Percentiles rank a stretch among this genome's conserved stretches.
These are phyloP conservation scores for Babesia ovis DNA, from an alignment of 169 alveolate genomes.

Conservation along the genomic window DNA sequence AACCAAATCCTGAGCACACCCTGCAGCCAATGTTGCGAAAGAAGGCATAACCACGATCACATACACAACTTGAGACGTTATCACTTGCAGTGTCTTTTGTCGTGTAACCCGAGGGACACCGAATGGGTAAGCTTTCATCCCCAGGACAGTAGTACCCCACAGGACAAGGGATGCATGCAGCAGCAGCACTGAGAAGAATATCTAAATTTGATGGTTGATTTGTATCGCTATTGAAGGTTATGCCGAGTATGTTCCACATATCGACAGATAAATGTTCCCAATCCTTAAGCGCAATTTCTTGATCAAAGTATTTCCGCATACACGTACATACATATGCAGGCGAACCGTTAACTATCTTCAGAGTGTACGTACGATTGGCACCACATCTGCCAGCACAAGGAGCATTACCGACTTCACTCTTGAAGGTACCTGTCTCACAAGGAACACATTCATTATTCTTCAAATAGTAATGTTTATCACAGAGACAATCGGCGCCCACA, in stretches of 20 bases:
- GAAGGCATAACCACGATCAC: conserved; percentile 75
- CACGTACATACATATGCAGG: conserved; percentile 59
- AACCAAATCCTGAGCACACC: conserved; percentile 56
- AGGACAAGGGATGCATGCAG: conserved; percentile 55
- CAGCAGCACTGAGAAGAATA: not conserved
- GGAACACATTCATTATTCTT: conserved; percentile 58
- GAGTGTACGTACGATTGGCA: conserved; percentile 17
- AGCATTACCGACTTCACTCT: conserved; percentile 51
- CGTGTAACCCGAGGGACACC: conserved; percentile 49
- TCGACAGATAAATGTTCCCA: conserved; percentile 20
- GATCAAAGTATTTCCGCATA: conserved; percentile 70
- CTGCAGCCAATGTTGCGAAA: conserved; percentile 17
- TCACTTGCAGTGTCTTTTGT: conserved; percentile 19
- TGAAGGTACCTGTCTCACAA: conserved; percentile 71
- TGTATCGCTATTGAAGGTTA: not conserved
- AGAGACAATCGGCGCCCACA: conserved; percentile 66
- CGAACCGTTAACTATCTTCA: conserved; percentile 5
- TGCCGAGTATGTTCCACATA: conserved; percentile 7
- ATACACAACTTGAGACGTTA: conserved; percentile 40
- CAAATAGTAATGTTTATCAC: conserved; percentile 74
- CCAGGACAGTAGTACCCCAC: conserved; percentile 61
- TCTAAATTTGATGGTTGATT: not conserved
- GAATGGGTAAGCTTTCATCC: conserved; percentile 1
- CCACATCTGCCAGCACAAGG: conserved; percentile 59
- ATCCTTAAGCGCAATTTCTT: not conserved